Evolutionary conservation across 345 rosid species (phyloP), one percentile per base, ranked within the genome.

Genomic region (Passiflora organensis): DNA sequence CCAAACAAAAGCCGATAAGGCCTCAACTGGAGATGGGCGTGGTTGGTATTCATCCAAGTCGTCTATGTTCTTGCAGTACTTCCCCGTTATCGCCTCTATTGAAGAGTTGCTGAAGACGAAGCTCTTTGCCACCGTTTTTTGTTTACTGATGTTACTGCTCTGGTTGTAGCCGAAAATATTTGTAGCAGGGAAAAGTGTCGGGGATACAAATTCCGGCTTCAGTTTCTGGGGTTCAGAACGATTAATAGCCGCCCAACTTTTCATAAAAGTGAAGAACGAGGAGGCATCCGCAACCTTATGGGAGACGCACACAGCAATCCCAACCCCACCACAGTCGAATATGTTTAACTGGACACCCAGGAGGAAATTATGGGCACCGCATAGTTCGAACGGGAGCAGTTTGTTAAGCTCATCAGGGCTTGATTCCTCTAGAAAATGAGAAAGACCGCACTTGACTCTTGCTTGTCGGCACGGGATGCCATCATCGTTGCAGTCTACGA

Each of bases 161-260:
- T 65, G 74, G n/a, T 52, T 6, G 36, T 10, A 57, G 10, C 74
- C 63, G 6, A 56, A 32, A 1, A 60, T 10, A 6, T 53, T 43
- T 44, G 15, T 54, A 0, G 77, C 72, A 0, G 79, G 82, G 54
- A 78, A 72, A 15, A 71, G 64, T 10, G 41, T 2, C 19, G 73
- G 68, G 0, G 79, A 53, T 17, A 42, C 47, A 25, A 74, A 65
- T 12, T 58, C 62, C 0, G 77, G 76, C 0, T 21, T 19, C 24
- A 22, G 23, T 0, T 9, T 16, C 19, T 61, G 44, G 15, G 9
- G 48, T 2, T 61, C 63, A 1, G 70, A 60, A 0, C 68, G 65
- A 25, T 60, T 43, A 15, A 59, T 60, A 14, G 68, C 69, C 0
- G 77, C 59, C 36, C 44, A 36, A 8, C 25, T 24, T 19, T 21